Base-by-base conservation (phyloP, 257 asterid genomes). In the Rehmannia glutinosa region DNA sequence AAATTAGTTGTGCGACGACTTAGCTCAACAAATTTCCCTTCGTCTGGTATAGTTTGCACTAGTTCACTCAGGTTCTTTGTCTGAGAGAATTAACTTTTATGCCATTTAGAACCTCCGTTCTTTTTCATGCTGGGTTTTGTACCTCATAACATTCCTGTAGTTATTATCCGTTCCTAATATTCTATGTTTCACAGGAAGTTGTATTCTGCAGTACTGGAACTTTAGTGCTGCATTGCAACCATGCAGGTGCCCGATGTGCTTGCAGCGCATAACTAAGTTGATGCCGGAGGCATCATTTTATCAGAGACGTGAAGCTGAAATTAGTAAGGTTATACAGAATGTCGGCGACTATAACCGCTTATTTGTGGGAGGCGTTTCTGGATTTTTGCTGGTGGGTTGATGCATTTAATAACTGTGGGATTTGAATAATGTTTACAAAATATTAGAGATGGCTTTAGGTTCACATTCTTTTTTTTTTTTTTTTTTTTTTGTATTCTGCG, bases 231-330 rank as follows among this genome's bases (percentile, higher is more conserved):
- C 85, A 27, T 69, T 90, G 71, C 85, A 71, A 68, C 94, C 95
- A 36, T 90, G 97, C 78, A 86, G 66, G 74, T 90, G 97, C 73
- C 97, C 97, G 54, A 87, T 90, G 96, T 90, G 97, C 83, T 82
- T 80, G 8, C 76, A 71, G 75, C 68, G 47, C 74, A 88, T 90
- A 69, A 78, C 83, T 30, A 75, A 63, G 24, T 75, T 87, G 88
- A 82, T 76, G 56, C 96, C 94, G 0, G 86, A 85, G 77, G 87
- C 86, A 15, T 82, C 95, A 28, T 75, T 87, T 78, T 35, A 41
- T 74, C 56, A 57, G 21, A 78, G 69, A 69, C 75, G 54, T 42
- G 86, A 78, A 67, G 71, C 21, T 8, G 88, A 86, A 58, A 84
- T 75, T 28, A 58, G 67, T 66, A 78, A 81, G 75, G 74, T 90